Base-by-base conservation (phyloP, 2,329 filamentous ascomycete species). In the Fusarium kyushuense region DNA sequence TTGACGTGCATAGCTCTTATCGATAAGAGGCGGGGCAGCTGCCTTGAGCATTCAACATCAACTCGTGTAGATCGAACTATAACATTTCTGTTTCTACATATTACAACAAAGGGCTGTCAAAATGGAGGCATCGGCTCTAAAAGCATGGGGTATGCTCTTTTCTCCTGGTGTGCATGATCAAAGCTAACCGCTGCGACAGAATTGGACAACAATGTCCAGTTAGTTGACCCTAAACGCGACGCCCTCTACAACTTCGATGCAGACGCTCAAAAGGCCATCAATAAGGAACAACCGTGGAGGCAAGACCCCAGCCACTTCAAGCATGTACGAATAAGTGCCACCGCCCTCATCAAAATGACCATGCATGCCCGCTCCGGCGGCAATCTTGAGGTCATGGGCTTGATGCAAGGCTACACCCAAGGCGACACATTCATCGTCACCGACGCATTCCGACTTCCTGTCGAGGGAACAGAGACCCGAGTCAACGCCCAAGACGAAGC, bases 351-450 rank as follows among this genome's bases (percentile, higher is more conserved):
- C 72, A 99, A 99, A 83, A 99, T 99, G 96, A 93, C 96, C 69
- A 98, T 97, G 92, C 96, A 99, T 79, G 96, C 96, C 12, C 92
- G 96, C n/a, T 94, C 93, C 0, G 96, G 96, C 69, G 95, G 96
- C 58, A 89, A 88, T 29, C 87, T 98, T 70, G 96, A 99, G 83
- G 88, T 99, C 74, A 99, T 99, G 96, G 96, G 96, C 58, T 80
- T 99, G 73, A 99, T 99, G 96, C 92, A 97, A 77, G 96, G 96
- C 65, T 97, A 97, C 79, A 91, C 97, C 49, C 88, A 93, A 69
- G 89, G 90, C 41, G 90, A 96, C 74, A 87, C 92, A 2, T 92
- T 99, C 75, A 89, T 99, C 70, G 91, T 99, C 54, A 98, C 94
- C 2, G 96, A 99, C 76, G 93, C 94, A 27, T 96, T 98, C 80